phyloP scores from a whole-genome alignment of 805 yeast genomes.

The Candida silvicultrix region DNA sequence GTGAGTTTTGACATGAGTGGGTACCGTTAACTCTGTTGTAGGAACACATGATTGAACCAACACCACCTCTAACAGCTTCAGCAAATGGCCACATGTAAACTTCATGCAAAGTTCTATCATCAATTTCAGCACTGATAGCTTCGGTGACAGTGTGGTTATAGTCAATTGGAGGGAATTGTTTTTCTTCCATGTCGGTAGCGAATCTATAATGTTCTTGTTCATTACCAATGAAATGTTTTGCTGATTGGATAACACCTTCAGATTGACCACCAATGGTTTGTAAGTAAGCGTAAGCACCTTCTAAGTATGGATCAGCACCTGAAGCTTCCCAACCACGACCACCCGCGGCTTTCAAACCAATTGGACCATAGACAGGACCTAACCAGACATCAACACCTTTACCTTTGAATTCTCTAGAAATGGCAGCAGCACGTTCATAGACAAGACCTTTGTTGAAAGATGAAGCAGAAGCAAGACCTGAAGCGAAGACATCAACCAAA shows the following conservation, averaged over 20 bases:
- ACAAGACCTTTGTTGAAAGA: slow-evolving; percentile 46
- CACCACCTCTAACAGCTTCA: slow-evolving; percentile 43
- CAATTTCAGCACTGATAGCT: slow-evolving; percentile 40
- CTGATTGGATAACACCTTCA: slow-evolving; percentile 46
- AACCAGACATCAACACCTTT: slow-evolving; percentile 47
- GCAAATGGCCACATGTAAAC: slow-evolving; percentile 54
- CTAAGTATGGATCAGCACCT: slow-evolving; percentile 52
- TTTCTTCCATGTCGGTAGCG: slow-evolving; percentile 31
- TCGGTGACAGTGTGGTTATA: slow-evolving; percentile 34
- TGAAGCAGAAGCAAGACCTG: slow-evolving; percentile 47
- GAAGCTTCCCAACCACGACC: slow-evolving; percentile 60
- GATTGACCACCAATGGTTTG: slow-evolving; percentile 46
- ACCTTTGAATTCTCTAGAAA: slow-evolving; percentile 42
- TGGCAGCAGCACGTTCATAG: slow-evolving; percentile 45
- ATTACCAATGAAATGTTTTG: slow-evolving; percentile 54
- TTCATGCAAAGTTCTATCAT: slow-evolving; percentile 53
- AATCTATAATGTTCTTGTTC: slow-evolving; percentile 54
- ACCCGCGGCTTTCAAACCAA: slow-evolving; percentile 51
- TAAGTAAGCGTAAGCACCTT: slow-evolving; percentile 45
- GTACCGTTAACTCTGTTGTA: slow-evolving; percentile 54
- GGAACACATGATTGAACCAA: slow-evolving; percentile 48
- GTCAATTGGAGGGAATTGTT: slow-evolving; percentile 28
- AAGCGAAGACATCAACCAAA: slow-evolving; percentile 44
- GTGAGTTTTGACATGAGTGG: slow-evolving; percentile 40
- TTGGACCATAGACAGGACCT: slow-evolving; percentile 51